Conservation (phyloP, 495 filamentous ascomycete genomes). For the Penicillium parvum region DNA sequence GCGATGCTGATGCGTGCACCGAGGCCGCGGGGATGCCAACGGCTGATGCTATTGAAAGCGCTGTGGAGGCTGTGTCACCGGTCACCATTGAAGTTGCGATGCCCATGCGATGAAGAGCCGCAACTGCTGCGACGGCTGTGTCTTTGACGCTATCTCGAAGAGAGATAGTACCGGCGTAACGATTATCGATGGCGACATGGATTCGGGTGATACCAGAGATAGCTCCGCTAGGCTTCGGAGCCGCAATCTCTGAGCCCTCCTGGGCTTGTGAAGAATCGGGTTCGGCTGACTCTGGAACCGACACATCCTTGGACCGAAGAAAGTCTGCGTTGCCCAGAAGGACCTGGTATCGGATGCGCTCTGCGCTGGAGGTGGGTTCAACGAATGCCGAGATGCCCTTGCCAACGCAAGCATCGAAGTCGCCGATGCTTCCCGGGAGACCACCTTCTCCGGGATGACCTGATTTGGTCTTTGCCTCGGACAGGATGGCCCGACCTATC, state of each 20-base stretch:
- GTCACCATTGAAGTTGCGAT: constrained; percentile 89
- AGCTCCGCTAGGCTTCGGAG: constrained; percentile 23
- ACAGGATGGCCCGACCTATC: constrained; percentile 78
- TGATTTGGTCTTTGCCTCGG: constrained; percentile 67
- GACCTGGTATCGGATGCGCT: constrained; percentile 67
- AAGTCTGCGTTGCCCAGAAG: constrained; percentile 78
- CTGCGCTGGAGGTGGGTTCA: constrained; percentile 63
- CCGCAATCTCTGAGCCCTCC: constrained; percentile 18
- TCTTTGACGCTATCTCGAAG: constrained; percentile 89
- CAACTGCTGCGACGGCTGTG: constrained; percentile 74
- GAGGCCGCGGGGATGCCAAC: constrained; percentile 74
- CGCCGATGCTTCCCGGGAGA: constrained; percentile 74
- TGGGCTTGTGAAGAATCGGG: constrained; percentile 25
- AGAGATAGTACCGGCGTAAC: constrained; percentile 74
- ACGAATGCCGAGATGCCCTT: constrained; percentile 80
- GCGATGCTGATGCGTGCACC: constrained; percentile 78
- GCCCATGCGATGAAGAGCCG: constrained; percentile 78
- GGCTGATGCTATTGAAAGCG: constrained; percentile 71
- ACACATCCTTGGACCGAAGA: constrained; percentile 62
- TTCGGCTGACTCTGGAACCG: constrained; percentile 61
- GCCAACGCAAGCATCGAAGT: constrained; percentile 81
- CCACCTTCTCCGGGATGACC: constrained; percentile 66
- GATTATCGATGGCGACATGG: constrained; percentile 79
- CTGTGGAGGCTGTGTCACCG: constrained; percentile 80
- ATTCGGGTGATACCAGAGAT: constrained; percentile 76